These are phyloP conservation scores for Pugionium cornutum DNA, from an alignment of 345 rosid species.

Conservation along the genomic window DNA sequence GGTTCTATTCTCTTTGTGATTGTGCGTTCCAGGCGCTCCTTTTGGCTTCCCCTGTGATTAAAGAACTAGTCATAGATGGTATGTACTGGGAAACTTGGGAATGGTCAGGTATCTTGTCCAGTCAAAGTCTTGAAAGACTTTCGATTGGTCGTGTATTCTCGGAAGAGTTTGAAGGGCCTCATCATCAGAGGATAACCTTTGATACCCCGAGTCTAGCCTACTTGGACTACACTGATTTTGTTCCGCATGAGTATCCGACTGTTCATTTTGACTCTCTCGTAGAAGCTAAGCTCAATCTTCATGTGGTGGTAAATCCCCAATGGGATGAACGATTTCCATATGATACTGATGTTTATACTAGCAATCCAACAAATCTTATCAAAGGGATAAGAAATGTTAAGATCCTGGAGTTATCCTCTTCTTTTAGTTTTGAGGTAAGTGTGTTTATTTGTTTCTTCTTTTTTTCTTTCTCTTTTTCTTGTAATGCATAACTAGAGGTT, in stretches of 20 bases:
- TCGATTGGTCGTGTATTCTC: background rate
- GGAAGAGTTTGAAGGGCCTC: background rate
- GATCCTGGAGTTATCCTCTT: background rate
- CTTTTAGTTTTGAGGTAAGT: background rate
- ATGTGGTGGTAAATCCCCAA: background rate
- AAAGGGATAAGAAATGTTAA: background rate
- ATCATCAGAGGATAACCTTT: background rate
- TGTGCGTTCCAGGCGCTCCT: background rate
- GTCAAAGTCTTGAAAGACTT: background rate
- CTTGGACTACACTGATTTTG: background rate
- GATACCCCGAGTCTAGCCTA: background rate
- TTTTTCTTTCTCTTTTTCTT: background rate
- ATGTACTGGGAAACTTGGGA: background rate
- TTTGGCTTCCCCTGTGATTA: background rate
- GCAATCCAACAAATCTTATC: constrained; percentile 2
- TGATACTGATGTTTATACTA: background rate
- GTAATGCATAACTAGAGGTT: background rate
- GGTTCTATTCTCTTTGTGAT: background rate
- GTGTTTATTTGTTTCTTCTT: background rate
- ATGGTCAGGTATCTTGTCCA: background rate
- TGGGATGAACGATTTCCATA: background rate
- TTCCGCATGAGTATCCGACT: background rate
- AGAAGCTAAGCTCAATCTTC: background rate
- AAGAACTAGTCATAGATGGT: background rate
- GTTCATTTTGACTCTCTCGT: background rate